Base-by-base conservation (phyloP, 768 basidiomycete species). In the Ramaria sp. region DNA sequence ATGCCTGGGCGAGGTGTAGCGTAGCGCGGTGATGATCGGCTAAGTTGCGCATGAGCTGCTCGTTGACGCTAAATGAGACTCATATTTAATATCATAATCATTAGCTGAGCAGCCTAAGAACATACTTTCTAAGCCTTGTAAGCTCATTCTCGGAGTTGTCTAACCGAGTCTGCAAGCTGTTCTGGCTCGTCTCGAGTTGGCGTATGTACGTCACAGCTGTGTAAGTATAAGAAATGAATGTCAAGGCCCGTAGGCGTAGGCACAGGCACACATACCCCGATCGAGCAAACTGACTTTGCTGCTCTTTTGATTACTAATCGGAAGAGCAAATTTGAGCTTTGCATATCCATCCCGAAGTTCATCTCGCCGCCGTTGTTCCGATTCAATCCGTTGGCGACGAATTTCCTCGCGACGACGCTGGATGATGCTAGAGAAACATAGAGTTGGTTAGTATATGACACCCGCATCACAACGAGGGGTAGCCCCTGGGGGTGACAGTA, bases 261-360 rank as follows among this genome's bases (percentile, higher is more conserved):
- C 27, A 27, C 27, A 27, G 53, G 20, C 42, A 34, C 42, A 73
- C 81, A 51, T 65, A 84, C 85, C 83, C 66, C 91, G 83, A 65
- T 94, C 92, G 63, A 95, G 79, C 57, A 94, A 75, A 60, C 84
- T 88, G 53, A 91, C 88, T 74, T 95, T 95, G 79, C 86, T 90
- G 10, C 88, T 84, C 77, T 92, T 90, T 78, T 93, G 90, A 75
- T 91, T 92, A 48, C 86, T 88, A 59, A 84, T 77, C 30, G 92
- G 92, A 63, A 95, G 83, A 56, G 84, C 86, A 65, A 91, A 87
- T 80, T 91, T 91, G 73, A 95, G 83, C 58, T 86, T 81, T 64
- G 84, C 81, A 72, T 94, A 95, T 59, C 90, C 91, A 57, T 95
- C 91, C 56, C 92, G 78, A 67, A 95, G 87, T 72, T 95, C 92